Conservation (phyloP, 441 rosid genomes). For the Cnidoscolus chayamansa region DNA sequence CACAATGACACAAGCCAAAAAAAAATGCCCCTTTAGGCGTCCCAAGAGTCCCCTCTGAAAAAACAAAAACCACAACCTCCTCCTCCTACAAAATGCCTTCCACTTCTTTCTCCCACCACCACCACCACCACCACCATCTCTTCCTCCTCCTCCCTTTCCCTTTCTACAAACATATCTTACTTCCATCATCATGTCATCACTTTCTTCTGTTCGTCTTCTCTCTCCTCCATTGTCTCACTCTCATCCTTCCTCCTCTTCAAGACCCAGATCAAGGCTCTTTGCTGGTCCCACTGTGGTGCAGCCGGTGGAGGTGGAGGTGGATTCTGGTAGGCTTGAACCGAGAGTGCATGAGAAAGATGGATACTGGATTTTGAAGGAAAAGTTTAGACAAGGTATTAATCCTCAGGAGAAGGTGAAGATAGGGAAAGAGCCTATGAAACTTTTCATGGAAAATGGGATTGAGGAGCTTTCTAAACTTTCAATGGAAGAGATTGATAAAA, state of each 20-base stretch:
- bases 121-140: not conserved
- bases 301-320: slow-evolving; percentile 32
- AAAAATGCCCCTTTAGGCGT: slow-evolving; percentile 38
- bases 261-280: slow-evolving; percentile 40
- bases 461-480: slow-evolving; percentile 67
- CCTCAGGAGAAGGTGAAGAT: slow-evolving; percentile 87
- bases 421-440: slow-evolving; percentile 79
- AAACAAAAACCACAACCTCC: not conserved
- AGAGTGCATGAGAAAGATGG: slow-evolving; percentile 77
- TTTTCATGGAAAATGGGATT: slow-evolving; percentile 70
- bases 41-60: slow-evolving; percentile 34
- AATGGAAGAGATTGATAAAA: slow-evolving; percentile 66
- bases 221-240: slow-evolving; percentile 31
- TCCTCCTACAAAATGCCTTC: slow-evolving; percentile 34
- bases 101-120: slow-evolving; percentile 12
- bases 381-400: slow-evolving; percentile 72
- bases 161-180: not conserved
- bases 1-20: not conserved
- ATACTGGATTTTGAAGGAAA: slow-evolving; percentile 75
- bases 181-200: slow-evolving; percentile 34
- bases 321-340: slow-evolving; percentile 62
- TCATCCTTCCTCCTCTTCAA: slow-evolving; percentile 22
- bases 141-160: not conserved
- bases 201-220: slow-evolving; percentile 50
- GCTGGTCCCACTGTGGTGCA: slow-evolving; percentile 36